Base-by-base conservation (phyloP, 108 stramenopile genomes). In the Discostella stelligeroides region DNA sequence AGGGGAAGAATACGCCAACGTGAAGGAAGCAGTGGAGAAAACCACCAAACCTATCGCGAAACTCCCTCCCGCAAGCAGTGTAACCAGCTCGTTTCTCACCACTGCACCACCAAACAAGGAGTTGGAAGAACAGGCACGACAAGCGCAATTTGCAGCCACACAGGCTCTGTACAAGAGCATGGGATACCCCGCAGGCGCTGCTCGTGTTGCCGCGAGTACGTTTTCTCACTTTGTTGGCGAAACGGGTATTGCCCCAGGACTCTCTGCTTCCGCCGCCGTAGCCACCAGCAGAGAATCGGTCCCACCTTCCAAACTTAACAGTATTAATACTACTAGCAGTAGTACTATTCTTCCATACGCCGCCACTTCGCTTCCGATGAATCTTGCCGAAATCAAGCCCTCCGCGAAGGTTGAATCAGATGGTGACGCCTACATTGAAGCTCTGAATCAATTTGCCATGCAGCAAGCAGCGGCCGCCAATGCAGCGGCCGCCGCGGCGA, bases 131-230 rank as follows among this genome's bases (percentile, higher is more conserved):
- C 50, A 66, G 51, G 51, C 65, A 15, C 60, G 38, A 34, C 58
- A 70, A 29, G 66, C 59, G 1, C 75, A 63, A 37, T 76, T 76
- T 43, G 60, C 67, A 0, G 75, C 75, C 1, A 76, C 75, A 24
- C 75, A 76, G 42, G 75, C 75, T 8, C 66, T 76, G 40, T 76
- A 68, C 24, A 63, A 60, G 42, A 56, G 28, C 20, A 68, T 68
- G 67, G 75, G 75, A 3, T 76, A 59, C 43, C 75, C 75, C 7
- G 51, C 67, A 11, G 75, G 58, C 23, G 75, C 75, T 1, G 75
- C 75, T 42, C 48, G 75, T 38, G 58, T 58, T 8, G 75, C 75
- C 2, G 75, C 75, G 18, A 53, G 37, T 37, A 75, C 73, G 13
- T 60, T 75, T 27, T 53, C 65, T 15, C 49, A 41, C 37, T 70